Conservation (phyloP, 1,139 yeast genomes). For the Torulaspora globosa region DNA sequence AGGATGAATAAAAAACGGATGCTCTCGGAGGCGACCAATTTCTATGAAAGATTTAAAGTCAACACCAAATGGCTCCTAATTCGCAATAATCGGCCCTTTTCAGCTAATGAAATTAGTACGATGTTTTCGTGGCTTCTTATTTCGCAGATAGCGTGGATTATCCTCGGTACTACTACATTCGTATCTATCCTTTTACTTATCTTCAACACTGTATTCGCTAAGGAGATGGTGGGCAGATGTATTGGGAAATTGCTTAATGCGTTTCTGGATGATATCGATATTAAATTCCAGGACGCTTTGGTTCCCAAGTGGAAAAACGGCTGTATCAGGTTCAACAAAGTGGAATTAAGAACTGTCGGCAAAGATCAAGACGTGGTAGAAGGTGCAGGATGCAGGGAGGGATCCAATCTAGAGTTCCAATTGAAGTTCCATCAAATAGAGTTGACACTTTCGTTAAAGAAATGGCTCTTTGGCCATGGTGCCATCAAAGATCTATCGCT, state of each 20-base stretch:
- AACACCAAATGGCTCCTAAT: constrained; percentile 58
- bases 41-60: constrained; percentile 45
- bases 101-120: constrained; percentile 54
- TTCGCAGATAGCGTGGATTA: constrained; percentile 47
- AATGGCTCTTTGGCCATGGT: constrained; percentile 70
- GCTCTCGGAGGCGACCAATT: constrained; percentile 44
- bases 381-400: constrained; percentile 14
- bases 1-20: constrained; percentile 38
- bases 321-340: constrained; percentile 54
- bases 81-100: constrained; percentile 45
- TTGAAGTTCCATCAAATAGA: constrained; percentile 53
- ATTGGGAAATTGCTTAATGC: constrained; percentile 37
- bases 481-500: constrained; percentile 59
- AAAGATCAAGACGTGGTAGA: constrained; percentile 27
- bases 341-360: constrained; percentile 40
- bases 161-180: constrained; percentile 62
- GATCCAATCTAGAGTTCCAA: constrained; percentile 28
- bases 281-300: constrained; percentile 43
- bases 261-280: constrained; percentile 39
- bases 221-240: constrained; percentile 39
- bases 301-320: constrained; percentile 54
- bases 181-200: constrained; percentile 51
- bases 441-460: constrained; percentile 56
- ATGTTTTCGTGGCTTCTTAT: constrained; percentile 43
- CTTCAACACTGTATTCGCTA: constrained; percentile 41